Evolutionary conservation across 192 early-diverging fungal species (phyloP).

Genomic region (Coemansia sp.): DNA sequence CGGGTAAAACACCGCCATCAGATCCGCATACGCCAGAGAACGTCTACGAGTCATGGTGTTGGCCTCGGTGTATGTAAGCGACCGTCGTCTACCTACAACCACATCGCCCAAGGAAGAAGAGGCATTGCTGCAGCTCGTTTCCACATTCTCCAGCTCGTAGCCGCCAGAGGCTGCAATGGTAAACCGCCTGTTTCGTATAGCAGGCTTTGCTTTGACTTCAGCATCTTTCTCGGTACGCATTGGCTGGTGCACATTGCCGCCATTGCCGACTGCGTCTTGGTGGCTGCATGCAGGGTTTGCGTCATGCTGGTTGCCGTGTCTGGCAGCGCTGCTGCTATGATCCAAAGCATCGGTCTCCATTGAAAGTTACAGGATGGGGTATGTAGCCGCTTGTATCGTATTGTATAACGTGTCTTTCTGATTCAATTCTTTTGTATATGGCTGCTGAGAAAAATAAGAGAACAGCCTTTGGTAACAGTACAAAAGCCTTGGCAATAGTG

Average conservation of each 20-base stretch:
- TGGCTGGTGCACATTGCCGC: neutral
- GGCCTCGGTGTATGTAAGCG: conserved; percentile 33
- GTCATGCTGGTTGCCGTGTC: neutral
- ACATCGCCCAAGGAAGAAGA: conserved; percentile 6
- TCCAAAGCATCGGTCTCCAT: neutral
- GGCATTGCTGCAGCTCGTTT: conserved; percentile 18
- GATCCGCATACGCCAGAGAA: conserved; percentile 26
- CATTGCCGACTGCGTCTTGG: too few relatives aligned
- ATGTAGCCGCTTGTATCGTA: too few relatives aligned
- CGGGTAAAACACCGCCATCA: conserved; percentile 56
- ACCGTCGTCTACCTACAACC: conserved; percentile 13
- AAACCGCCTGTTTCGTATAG: conserved; percentile 5
- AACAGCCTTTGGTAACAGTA: too few relatives aligned
- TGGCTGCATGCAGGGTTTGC: neutral
- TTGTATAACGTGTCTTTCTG: too few relatives aligned
- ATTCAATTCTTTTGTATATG: too few relatives aligned
- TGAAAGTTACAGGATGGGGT: too few relatives aligned
- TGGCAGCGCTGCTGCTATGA: neutral
- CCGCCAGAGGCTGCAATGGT: neutral
- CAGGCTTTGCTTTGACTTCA: neutral
- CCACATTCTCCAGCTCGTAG: too few relatives aligned
- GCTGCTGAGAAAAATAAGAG: too few relatives aligned
- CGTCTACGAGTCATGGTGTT: neutral
- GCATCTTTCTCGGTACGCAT: neutral
- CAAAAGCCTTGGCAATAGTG: too few relatives aligned